Conservation (phyloP, 169 alveolate species). For the Besnoitia besnoiti region DNA sequence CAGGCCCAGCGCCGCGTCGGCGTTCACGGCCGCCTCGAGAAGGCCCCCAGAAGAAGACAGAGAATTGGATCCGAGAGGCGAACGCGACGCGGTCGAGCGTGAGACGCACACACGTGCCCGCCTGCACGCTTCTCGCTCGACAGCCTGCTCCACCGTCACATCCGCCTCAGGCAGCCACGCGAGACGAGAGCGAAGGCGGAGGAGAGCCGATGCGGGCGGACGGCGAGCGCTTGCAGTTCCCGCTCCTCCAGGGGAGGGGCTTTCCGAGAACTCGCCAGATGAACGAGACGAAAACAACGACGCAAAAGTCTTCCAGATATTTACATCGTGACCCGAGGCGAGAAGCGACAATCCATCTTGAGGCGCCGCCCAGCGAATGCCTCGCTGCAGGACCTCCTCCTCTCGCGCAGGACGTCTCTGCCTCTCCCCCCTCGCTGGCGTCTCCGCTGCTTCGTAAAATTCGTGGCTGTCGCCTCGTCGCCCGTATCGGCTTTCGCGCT, state of each 20-base stretch:
- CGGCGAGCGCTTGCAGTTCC: not conserved
- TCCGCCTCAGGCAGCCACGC: not conserved
- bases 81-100: too few species aligned
- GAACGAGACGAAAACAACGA: not conserved
- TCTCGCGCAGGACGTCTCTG: too few species aligned
- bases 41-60: too few species aligned
- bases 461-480: not conserved
- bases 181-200: not conserved
- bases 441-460: too few species aligned
- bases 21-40: not conserved
- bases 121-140: not conserved
- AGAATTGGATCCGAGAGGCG: too few species aligned
- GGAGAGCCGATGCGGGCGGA: not conserved
- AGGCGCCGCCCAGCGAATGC: not conserved
- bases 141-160: not conserved
- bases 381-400: not conserved
- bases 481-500: not conserved
- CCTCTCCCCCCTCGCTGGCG: too few species aligned
- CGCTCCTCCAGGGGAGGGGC: not conserved
- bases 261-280: not conserved
- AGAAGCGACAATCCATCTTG: not conserved
- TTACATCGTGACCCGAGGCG: not conserved
- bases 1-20: not conserved
- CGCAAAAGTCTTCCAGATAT: not conserved
- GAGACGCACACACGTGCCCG: too few species aligned